These are phyloP conservation scores for Termitomyces bulborhizus DNA, from an alignment of 768 basidiomycete species.

Conservation along the genomic window DNA sequence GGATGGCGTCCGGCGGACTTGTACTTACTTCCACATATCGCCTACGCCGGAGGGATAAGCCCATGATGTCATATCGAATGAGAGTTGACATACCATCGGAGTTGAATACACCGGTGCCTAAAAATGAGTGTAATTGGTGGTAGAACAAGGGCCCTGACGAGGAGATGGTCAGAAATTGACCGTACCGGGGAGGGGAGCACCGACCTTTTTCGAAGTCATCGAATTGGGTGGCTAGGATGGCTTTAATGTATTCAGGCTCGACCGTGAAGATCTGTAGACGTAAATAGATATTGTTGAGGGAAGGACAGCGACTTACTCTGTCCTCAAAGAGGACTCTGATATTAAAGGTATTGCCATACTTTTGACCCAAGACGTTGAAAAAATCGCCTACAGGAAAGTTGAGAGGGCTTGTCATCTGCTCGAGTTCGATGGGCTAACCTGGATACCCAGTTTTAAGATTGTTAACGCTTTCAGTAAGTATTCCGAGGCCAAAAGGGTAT, in stretches of 20 bases:
- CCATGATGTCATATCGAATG: neutral
- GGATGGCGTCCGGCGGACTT: neutral
- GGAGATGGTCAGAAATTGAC: neutral
- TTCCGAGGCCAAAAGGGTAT: slow-evolving; percentile 19
- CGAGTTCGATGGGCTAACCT: slow-evolving; percentile 17
- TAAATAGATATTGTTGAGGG: neutral
- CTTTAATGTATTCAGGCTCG: slow-evolving; percentile 45
- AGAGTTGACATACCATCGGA: slow-evolving; percentile 37
- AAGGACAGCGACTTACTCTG: slow-evolving; percentile 16
- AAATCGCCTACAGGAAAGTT: slow-evolving; percentile 20
- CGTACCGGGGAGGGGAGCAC: neutral
- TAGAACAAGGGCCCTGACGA: slow-evolving; percentile 19
- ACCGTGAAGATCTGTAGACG: slow-evolving; percentile 29
- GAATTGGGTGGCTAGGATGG: slow-evolving; percentile 42
- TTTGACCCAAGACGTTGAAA: slow-evolving; percentile 16
- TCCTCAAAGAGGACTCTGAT: slow-evolving; percentile 24
- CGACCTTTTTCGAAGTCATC: slow-evolving; percentile 40
- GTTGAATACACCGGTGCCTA: slow-evolving; percentile 57
- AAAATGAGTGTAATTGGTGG: slow-evolving; percentile 25
- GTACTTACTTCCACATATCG: slow-evolving; percentile 63
- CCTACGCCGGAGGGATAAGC: slow-evolving; percentile 25
- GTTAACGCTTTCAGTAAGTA: slow-evolving; percentile 15
- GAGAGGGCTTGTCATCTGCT: neutral
- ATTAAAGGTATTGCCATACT: slow-evolving; percentile 20
- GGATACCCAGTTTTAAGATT: slow-evolving; percentile 25